Base-by-base conservation (phyloP, 2,329 filamentous ascomycete species). In the Nothomitra cinnamomea region DNA sequence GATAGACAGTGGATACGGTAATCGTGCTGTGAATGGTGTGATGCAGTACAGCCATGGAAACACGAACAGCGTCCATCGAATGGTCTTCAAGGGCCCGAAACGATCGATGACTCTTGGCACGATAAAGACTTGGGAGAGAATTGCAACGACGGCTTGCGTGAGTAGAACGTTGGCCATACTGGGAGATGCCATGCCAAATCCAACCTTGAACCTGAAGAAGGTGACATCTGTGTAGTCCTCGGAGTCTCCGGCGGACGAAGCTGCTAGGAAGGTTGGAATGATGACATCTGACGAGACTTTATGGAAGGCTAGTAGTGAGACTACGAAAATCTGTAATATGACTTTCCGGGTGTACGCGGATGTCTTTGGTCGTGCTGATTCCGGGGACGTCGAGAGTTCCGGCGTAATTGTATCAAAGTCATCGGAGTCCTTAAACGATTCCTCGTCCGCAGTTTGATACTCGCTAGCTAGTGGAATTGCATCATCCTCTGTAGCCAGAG, bases 21-120 rank as follows among this genome's bases (percentile, higher is more conserved):
- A 76, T 5, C 96, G 76, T 1, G 92, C 83, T 15, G 95, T 75
- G 68, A 96, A 98, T 0, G 92, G 90, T 1, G 89, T 87, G 51
- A 83, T 71, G 56, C 95, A 67, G 70, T 98, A 96, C n/a, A 95
- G 79, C 47, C 87, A 67, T 45, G 94, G 92, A 73, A 95, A 96
- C 12, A 82, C 76, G 53, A 87, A 69, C 22, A 92, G 80, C 42
- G 92, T 78, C 57, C 88, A 74, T 62, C 86, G 82, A 73, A 95
- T 95, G 1, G 89, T 82, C 51, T 79, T 79, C 22, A 95, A 76
- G 22, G 84, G 82, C 0, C 90, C 89, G 36, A 95, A 74, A 56
- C 78, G 78, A 55, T 77, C 75, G 58, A 84, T 84, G 19, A 94
- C 74, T 52, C 80, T 77, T 0, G 90, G 87, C 61, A 95, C 94